Conservation (phyloP, 2,329 filamentous ascomycete genomes). For the Fusarium longipes region DNA sequence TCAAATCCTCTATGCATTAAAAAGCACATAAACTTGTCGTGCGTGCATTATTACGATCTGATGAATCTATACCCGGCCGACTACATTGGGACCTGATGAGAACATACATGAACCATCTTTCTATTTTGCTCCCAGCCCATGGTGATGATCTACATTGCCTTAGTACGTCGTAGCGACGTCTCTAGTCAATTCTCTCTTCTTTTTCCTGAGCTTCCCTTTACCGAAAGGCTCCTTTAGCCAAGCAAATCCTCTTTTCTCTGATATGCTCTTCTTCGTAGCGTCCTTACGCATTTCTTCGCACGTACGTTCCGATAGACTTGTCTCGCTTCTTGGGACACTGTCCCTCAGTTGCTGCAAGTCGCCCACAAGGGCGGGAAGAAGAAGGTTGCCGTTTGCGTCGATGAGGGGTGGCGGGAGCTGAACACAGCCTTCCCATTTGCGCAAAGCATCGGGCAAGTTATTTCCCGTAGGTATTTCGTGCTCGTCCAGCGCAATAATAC, state of each 20-base stretch:
- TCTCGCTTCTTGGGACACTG: slow-evolving; percentile 1
- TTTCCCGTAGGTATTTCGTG: slow-evolving; percentile 22
- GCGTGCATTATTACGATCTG: neutral
- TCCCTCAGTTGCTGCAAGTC: slow-evolving; percentile 32
- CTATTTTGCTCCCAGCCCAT: neutral
- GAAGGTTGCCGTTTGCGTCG: slow-evolving; percentile 19
- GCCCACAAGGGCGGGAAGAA: slow-evolving; percentile 31
- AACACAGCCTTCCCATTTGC: slow-evolving; percentile 39
- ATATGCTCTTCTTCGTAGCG: neutral
- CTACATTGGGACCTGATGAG: neutral
- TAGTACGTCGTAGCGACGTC: slow-evolving; percentile 24
- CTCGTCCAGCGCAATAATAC: slow-evolving; percentile 37
- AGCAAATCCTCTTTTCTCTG: slow-evolving; percentile 24
- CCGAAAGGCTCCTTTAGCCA: slow-evolving; percentile 26
- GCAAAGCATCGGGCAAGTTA: neutral
- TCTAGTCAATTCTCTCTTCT: slow-evolving; percentile 25
- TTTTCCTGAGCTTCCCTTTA: slow-evolving; percentile 28
- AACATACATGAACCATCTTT: neutral
- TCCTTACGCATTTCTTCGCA: slow-evolving; percentile 13
- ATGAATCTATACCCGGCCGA: slow-evolving; percentile 5
- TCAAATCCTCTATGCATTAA: neutral
- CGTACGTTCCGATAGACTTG: slow-evolving; percentile 29
- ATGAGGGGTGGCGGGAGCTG: slow-evolving; percentile 44
- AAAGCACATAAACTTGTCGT: neutral
- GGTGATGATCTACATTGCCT: neutral